These are phyloP conservation scores for Trichocomaceae sp. DNA, from an alignment of 2,329 filamentous ascomycete genomes.

Conservation along the genomic window DNA sequence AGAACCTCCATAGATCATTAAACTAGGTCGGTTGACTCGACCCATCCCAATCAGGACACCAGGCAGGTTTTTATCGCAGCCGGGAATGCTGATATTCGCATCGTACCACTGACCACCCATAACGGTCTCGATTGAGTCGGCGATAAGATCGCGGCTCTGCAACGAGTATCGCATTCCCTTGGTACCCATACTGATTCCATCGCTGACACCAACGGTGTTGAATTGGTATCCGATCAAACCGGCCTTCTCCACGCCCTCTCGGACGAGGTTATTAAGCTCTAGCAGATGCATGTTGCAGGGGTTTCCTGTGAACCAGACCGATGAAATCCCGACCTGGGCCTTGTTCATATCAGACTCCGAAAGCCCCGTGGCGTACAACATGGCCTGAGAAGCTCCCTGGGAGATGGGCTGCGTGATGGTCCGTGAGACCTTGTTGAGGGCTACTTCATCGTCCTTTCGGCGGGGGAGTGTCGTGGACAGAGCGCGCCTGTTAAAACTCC, in stretches of 20 bases:
- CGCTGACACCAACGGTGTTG: slow-evolving; percentile 97
- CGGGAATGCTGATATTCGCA: slow-evolving; percentile 90
- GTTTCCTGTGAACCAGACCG: slow-evolving; percentile 96
- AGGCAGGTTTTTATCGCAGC: slow-evolving; percentile 99
- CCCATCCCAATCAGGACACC: slow-evolving; percentile 91
- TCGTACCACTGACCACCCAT: slow-evolving; percentile 99
- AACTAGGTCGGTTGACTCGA: slow-evolving; percentile 81
- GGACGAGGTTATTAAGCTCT: slow-evolving; percentile 75
- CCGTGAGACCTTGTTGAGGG: slow-evolving; percentile 75
- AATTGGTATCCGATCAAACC: slow-evolving; percentile 92
- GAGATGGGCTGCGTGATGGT: slow-evolving; percentile 94
- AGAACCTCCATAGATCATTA: slow-evolving; percentile 97
- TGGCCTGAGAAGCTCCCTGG: slow-evolving; percentile 95
- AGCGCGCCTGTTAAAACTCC: slow-evolving; percentile 23
- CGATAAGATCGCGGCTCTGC: slow-evolving; percentile 92
- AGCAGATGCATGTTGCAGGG: slow-evolving; percentile 99
- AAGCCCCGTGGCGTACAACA: slow-evolving; percentile 94
- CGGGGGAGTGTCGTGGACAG: slow-evolving; percentile 43
- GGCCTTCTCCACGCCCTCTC: slow-evolving; percentile 64
- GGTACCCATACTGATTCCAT: slow-evolving; percentile 97
- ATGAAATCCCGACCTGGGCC: slow-evolving; percentile 94
- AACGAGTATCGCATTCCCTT: slow-evolving; percentile 93
- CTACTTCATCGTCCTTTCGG: slow-evolving; percentile 40
- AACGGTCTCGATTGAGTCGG: slow-evolving; percentile 96
- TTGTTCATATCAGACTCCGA: slow-evolving; percentile 85